Conservation (phyloP, 768 basidiomycete species). For the Tricholoma sp. region DNA sequence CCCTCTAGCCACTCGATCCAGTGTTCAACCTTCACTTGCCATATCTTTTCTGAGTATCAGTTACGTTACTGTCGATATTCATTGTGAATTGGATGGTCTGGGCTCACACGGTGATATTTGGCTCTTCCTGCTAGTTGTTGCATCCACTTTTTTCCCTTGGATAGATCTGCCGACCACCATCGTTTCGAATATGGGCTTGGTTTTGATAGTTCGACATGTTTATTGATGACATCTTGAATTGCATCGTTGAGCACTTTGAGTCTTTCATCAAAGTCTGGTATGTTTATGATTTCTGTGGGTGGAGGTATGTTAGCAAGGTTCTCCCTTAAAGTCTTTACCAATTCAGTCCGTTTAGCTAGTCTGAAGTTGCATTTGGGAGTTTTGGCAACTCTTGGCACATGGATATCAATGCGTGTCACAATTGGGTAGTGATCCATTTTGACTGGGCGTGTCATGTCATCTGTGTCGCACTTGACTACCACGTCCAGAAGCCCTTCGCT, state of each 20-base stretch:
- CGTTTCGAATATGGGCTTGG: conserved; percentile 4
- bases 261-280: neutral
- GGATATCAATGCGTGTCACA: neutral
- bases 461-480: too few species aligned
- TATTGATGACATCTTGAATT: neutral
- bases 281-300: neutral
- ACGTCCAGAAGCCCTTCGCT: too few species aligned
- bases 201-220: neutral
- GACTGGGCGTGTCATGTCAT: neutral
- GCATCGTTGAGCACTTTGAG: neutral
- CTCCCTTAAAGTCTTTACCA: neutral
- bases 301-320: neutral
- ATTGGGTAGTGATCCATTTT: neutral
- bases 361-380: neutral
- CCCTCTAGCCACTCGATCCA: neutral
- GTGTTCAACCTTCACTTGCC: neutral
- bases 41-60: too few species aligned
- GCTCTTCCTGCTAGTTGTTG: neutral
- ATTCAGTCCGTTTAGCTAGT: neutral
- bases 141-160: neutral
- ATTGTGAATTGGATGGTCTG: neutral
- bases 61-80: too few species aligned
- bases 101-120: neutral
- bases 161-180: conserved; percentile 15
- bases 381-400: too few species aligned